Percentiles rank a stretch among this genome's conserved stretches.
These are phyloP conservation scores for Begonia fuchsioides DNA, from an alignment of 306 rosid species.

Conservation along the genomic window DNA sequence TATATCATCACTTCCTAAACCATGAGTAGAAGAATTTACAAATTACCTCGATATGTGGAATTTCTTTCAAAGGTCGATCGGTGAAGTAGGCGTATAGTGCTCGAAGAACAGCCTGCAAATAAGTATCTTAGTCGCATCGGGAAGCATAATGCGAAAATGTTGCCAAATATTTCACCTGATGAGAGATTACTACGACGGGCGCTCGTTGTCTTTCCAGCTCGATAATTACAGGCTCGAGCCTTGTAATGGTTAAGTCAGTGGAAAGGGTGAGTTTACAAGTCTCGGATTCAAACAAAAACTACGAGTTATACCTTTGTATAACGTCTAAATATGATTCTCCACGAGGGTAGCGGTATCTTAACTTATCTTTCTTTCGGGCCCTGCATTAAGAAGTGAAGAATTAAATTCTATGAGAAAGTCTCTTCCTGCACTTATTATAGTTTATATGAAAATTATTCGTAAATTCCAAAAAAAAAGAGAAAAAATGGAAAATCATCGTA, in stretches of 20 bases:
- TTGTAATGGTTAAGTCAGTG: slow-evolving; percentile 19
- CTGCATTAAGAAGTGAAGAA: slow-evolving; percentile 32
- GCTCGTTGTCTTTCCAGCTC: slow-evolving; percentile 98
- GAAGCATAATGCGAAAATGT: neutral
- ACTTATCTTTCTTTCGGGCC: slow-evolving; percentile 81
- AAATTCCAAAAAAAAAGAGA: slow-evolving; percentile 1
- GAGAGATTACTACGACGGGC: slow-evolving; percentile 93
- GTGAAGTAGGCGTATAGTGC: slow-evolving; percentile 95
- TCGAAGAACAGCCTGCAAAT: slow-evolving; percentile 86
- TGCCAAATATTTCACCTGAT: slow-evolving; percentile 42
- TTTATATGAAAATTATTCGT: neutral
- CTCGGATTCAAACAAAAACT: neutral
- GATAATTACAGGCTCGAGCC: slow-evolving; percentile 95
- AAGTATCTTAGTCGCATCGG: slow-evolving; percentile 7
- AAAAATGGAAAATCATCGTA: slow-evolving; percentile 26
- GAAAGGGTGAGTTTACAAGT: neutral
- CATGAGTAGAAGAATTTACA: too few species aligned
- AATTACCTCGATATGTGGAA: slow-evolving; percentile 91
- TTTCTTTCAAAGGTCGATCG: slow-evolving; percentile 88
- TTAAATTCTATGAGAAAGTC: neutral
- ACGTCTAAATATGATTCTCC: slow-evolving; percentile 98
- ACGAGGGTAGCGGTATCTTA: slow-evolving; percentile 95
- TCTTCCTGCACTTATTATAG: neutral
- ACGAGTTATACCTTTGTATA: slow-evolving; percentile 62
- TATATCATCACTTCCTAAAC: too few species aligned